Conservation (phyloP, 2,329 filamentous ascomycete genomes). For the Aureobasidium musti region DNA sequence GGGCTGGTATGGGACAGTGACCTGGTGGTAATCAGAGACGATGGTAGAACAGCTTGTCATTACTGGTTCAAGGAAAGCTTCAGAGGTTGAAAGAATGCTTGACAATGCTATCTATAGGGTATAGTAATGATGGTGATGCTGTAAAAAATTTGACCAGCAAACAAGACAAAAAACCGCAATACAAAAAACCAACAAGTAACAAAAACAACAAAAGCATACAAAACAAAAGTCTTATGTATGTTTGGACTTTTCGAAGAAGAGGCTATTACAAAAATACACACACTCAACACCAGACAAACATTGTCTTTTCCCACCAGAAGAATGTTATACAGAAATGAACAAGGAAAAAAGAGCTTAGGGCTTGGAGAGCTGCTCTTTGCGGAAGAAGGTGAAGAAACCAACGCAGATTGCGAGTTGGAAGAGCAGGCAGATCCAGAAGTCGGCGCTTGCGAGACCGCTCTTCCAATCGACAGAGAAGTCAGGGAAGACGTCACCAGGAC, state of each 20-base stretch:
- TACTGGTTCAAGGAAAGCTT: too few relatives aligned
- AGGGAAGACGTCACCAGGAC: slow-evolving; percentile 64
- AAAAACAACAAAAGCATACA: neutral
- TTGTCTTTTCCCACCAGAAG: neutral
- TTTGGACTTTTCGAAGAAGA: neutral
- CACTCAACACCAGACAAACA: neutral
- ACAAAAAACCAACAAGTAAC: neutral
- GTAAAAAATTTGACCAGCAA: neutral
- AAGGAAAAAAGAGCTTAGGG: slow-evolving; percentile 40
- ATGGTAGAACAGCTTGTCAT: too few relatives aligned
- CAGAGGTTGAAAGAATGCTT: neutral
- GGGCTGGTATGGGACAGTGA: too few relatives aligned
- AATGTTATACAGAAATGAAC: neutral
- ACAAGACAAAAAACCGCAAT: neutral
- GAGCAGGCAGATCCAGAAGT: slow-evolving; percentile 63
- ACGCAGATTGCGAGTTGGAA: slow-evolving; percentile 61
- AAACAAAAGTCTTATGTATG: neutral
- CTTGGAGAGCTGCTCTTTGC: slow-evolving; percentile 61
- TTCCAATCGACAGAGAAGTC: slow-evolving; percentile 56
- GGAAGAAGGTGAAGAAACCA: slow-evolving; percentile 59
- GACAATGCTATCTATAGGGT: slow-evolving; percentile 17
- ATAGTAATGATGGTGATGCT: slow-evolving; percentile 5
- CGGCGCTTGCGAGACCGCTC: slow-evolving; percentile 52
- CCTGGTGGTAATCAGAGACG: too few relatives aligned
- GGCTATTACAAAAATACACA: neutral